Evolutionary conservation across 352 stramenopile genomes (phyloP).

Genomic region (Phytopythium cucurbitacearum): DNA sequence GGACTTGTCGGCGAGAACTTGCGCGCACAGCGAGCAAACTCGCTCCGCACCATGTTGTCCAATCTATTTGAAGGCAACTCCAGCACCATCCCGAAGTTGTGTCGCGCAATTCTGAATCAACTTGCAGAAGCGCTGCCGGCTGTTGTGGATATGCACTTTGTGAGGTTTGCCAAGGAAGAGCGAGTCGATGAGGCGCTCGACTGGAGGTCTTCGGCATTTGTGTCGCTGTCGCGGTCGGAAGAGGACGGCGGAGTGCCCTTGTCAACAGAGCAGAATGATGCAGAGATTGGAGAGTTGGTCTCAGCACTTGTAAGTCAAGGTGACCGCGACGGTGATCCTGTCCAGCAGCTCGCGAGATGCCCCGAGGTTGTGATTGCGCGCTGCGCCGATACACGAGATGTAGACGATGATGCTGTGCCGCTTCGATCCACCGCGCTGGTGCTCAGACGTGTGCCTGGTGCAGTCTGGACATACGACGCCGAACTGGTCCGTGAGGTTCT

Average conservation of each 20-base stretch:
- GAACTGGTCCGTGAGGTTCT: constrained; percentile 46
- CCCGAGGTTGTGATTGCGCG: constrained; percentile 20
- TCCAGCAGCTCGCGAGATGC: constrained; percentile 9
- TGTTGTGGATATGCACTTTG: constrained; percentile 30
- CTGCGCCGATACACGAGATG: constrained; percentile 22
- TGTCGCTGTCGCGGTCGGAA: background rate
- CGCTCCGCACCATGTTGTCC: constrained; percentile 14
- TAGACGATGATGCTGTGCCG: constrained; percentile 15
- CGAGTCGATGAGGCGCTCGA: background rate
- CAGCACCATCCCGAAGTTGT: constrained; percentile 34
- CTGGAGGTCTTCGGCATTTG: background rate
- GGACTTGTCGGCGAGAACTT: constrained; percentile 46
- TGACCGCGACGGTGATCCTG: background rate
- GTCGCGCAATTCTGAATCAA: constrained; percentile 23
- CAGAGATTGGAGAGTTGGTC: background rate
- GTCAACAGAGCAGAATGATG: background rate
- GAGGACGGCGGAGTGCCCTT: background rate
- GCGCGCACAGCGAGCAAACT: constrained; percentile 19
- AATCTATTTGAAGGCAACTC: constrained; percentile 59
- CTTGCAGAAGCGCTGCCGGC: constrained; percentile 41
- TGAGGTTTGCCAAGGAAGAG: constrained; percentile 11
- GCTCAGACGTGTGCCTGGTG: constrained; percentile 36
- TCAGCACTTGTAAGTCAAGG: background rate
- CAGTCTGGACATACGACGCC: constrained; percentile 52
- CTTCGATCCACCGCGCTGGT: constrained; percentile 30